A percentile compares a stretch with the other conserved stretches of the same genome.
Conservation (phyloP, 2,329 filamentous ascomycete genomes). For the Verticillium nonalfalfae region DNA sequence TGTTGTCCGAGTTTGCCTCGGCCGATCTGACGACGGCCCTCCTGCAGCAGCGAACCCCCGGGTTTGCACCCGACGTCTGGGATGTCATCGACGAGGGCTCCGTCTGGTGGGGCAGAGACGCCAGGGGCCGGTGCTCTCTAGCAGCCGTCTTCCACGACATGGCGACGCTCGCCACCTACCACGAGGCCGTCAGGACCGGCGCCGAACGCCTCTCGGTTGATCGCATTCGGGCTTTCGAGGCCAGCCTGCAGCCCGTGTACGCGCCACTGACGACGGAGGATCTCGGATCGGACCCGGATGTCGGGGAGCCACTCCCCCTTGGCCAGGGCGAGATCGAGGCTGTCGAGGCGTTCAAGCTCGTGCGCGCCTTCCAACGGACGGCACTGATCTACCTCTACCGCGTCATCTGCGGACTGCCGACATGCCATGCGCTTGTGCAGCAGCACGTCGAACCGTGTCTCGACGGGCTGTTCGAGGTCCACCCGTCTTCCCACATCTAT, state of each 20-base stretch:
- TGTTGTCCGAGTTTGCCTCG: constrained; percentile 35
- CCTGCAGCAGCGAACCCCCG: constrained; percentile 28
- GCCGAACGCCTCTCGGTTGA: constrained; percentile 19
- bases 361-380: constrained; percentile 31
- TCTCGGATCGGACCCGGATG: neutral
- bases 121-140: constrained; percentile 23
- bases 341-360: constrained; percentile 25
- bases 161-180: constrained; percentile 19
- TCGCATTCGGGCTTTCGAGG: constrained; percentile 20
- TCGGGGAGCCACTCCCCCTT: constrained; percentile 1
- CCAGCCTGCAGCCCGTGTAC: constrained; percentile 17
- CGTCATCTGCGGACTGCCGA: constrained; percentile 30
- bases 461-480: constrained; percentile 26
- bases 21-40: constrained; percentile 34
- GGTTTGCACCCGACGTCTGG: constrained; percentile 29
- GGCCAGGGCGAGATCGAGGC: constrained; percentile 18
- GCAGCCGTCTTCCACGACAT: constrained; percentile 25
- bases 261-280: constrained; percentile 18
- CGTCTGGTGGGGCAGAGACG: constrained; percentile 35
- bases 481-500: constrained; percentile 26
- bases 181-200: constrained; percentile 13
- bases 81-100: constrained; percentile 27
- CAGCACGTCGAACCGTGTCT: constrained; percentile 28
- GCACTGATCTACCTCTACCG: constrained; percentile 35
- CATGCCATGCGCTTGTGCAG: constrained; percentile 30